Evolutionary conservation across 1,139 yeast genomes (phyloP).

Genomic region (Geotrichum carabidarum): DNA sequence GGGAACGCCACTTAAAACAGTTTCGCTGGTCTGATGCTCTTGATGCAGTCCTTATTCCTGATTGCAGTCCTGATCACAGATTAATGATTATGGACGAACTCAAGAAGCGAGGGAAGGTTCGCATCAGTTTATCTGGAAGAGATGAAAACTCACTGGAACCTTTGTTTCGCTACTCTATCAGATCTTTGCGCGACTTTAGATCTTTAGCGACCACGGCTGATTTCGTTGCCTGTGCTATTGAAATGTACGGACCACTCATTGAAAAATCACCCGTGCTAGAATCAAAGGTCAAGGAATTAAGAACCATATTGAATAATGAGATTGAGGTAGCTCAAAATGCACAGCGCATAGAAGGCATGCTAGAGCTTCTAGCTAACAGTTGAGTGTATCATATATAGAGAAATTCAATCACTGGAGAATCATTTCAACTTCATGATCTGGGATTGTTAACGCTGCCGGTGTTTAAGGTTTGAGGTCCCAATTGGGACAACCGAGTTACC

Average conservation of each 20-base stretch:
- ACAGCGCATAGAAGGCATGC: slow-evolving; percentile 86
- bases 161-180: slow-evolving; percentile 73
- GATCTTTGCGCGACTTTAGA: slow-evolving; percentile 71
- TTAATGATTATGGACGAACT: slow-evolving; percentile 78
- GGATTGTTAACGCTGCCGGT: not conserved
- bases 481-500: not conserved
- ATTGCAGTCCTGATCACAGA: slow-evolving; percentile 72
- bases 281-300: slow-evolving; percentile 58
- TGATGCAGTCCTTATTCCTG: slow-evolving; percentile 75
- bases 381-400: slow-evolving; percentile 3
- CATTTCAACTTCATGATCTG: not conserved
- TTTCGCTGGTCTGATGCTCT: slow-evolving; percentile 92
- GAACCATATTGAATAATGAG: slow-evolving; percentile 56
- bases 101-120: slow-evolving; percentile 79
- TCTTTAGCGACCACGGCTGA: slow-evolving; percentile 73
- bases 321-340: slow-evolving; percentile 81
- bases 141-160: slow-evolving; percentile 87
- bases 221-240: slow-evolving; percentile 75
- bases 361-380: slow-evolving; percentile 56
- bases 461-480: not conserved
- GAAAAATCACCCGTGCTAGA: slow-evolving; percentile 77
- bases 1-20: slow-evolving; percentile 76
- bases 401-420: not conserved
- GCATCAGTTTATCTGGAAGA: slow-evolving; percentile 69
- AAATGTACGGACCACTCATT: slow-evolving; percentile 66